phyloP scores from a whole-genome alignment of 805 yeast genomes.

The Ogataea dorogensis region DNA sequence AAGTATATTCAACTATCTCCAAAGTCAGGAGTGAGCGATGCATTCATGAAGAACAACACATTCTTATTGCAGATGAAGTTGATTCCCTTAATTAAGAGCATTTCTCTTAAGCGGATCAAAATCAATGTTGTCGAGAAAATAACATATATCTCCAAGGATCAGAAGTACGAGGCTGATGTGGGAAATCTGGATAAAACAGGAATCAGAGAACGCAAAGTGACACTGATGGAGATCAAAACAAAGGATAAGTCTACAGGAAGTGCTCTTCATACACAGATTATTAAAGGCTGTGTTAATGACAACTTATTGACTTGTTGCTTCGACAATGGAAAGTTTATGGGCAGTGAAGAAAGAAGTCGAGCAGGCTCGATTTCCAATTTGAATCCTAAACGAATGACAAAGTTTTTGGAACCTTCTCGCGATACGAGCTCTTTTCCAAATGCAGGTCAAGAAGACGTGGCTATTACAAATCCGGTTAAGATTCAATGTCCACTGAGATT shows the following conservation, averaged over 20 bases:
- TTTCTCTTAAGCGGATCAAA: constrained; percentile 60
- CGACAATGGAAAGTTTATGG: constrained; percentile 29
- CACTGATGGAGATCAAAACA: constrained; percentile 64
- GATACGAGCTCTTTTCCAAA: constrained; percentile 3
- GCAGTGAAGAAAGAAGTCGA: constrained; percentile 16
- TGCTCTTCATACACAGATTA: constrained; percentile 56
- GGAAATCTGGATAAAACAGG: constrained; percentile 37
- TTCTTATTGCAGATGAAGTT: constrained; percentile 60
- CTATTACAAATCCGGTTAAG: constrained; percentile 38
- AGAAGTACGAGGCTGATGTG: constrained; percentile 53
- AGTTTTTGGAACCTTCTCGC: constrained; percentile 19
- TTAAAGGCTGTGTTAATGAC: constrained; percentile 54
- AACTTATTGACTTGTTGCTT: constrained; percentile 60
- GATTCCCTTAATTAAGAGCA: constrained; percentile 61
- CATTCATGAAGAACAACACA: constrained; percentile 22
- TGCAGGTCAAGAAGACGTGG: constrained; percentile 25
- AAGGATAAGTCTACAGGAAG: constrained; percentile 39
- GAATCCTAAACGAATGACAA: constrained; percentile 20
- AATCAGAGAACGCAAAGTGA: constrained; percentile 50
- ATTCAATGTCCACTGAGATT: constrained; percentile 36
- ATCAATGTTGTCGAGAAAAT: constrained; percentile 67
- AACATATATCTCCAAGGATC: constrained; percentile 57
- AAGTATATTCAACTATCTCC: constrained; percentile 67
- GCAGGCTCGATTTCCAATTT: constrained; percentile 19
- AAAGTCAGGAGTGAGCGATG: constrained; percentile 36